Evolutionary conservation across 305 asterid species (phyloP).

Genomic region (Caryopteris hybrid): DNA sequence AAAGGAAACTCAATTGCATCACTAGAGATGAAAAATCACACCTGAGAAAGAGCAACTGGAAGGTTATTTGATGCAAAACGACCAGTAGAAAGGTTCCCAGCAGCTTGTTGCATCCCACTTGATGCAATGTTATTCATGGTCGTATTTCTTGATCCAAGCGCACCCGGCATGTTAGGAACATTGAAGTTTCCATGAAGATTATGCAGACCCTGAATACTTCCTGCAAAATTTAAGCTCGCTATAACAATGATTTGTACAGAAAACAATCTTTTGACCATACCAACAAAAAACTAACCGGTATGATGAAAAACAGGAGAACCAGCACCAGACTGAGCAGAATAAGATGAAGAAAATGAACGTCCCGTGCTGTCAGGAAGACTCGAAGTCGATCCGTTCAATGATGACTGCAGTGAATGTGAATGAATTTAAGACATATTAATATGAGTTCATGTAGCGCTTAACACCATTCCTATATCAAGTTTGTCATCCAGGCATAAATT

Average conservation of each 20-base stretch:
- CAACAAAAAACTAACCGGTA: constrained; percentile 54
- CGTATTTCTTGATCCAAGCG: constrained; percentile 90
- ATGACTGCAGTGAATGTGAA: constrained; percentile 56
- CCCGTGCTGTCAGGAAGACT: constrained; percentile 88
- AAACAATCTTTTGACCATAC: constrained; percentile 12
- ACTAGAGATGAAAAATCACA: constrained; percentile 24
- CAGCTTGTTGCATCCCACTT: constrained; percentile 86
- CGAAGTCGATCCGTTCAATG: constrained; percentile 78
- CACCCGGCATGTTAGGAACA: constrained; percentile 81
- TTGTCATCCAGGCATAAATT: not conserved
- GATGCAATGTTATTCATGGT: constrained; percentile 75
- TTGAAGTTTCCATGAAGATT: constrained; percentile 82
- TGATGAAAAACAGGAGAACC: constrained; percentile 89
- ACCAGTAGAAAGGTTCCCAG: constrained; percentile 77
- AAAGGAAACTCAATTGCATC: constrained; percentile 13
- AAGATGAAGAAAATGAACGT: constrained; percentile 76
- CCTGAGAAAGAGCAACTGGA: constrained; percentile 92
- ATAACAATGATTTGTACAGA: constrained; percentile 12
- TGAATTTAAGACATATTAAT: constrained; percentile 17
- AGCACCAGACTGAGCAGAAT: constrained; percentile 91
- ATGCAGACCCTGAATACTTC: constrained; percentile 91
- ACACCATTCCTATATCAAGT: constrained; percentile 13
- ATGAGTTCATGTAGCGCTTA: constrained; percentile 6
- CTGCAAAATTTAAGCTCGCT: constrained; percentile 40
- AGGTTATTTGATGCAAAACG: constrained; percentile 89